phyloP scores from a whole-genome alignment of 306 rosid genomes.

The Macrotyloma uniflorum region DNA sequence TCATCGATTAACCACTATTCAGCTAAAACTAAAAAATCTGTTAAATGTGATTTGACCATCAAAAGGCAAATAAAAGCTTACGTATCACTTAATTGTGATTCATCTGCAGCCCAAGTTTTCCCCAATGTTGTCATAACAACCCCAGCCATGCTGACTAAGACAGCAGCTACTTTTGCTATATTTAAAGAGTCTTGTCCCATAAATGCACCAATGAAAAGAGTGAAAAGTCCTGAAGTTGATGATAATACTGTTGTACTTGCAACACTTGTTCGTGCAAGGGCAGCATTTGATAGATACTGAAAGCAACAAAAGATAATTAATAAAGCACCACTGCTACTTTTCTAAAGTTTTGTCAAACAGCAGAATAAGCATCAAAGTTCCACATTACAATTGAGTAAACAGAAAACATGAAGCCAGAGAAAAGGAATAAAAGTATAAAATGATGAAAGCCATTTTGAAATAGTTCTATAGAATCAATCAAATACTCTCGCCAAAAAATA shows the following conservation, averaged over 20 bases:
- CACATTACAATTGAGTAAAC: neutral
- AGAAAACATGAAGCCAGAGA: neutral
- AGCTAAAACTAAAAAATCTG: slow-evolving; percentile 3
- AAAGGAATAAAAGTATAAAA: slow-evolving; percentile 33
- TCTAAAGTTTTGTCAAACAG: slow-evolving; percentile 13
- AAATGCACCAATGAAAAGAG: slow-evolving; percentile 85
- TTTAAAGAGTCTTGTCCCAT: slow-evolving; percentile 92
- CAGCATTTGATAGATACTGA: slow-evolving; percentile 98
- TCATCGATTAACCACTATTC: neutral
- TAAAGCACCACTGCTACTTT: slow-evolving; percentile 14
- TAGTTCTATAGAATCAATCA: neutral
- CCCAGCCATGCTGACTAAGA: slow-evolving; percentile 97
- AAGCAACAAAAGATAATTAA: slow-evolving; percentile 35
- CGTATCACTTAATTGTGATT: slow-evolving; percentile 58
- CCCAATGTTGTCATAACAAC: slow-evolving; percentile 96
- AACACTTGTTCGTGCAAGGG: slow-evolving; percentile 96
- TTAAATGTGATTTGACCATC: neutral
- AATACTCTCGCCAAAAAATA: neutral
- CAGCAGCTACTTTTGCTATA: slow-evolving; percentile 85
- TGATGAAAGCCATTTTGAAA: neutral
- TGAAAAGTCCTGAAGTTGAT: slow-evolving; percentile 97
- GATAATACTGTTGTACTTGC: slow-evolving; percentile 97
- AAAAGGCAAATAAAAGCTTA: slow-evolving; percentile 48
- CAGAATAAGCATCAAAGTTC: slow-evolving; percentile 27
- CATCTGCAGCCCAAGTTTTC: slow-evolving; percentile 97